A percentile compares a stretch with the other conserved stretches of the same genome.
phyloP scores from a whole-genome alignment of 1,284 basidiomycete genomes.

The Grifola frondosa region DNA sequence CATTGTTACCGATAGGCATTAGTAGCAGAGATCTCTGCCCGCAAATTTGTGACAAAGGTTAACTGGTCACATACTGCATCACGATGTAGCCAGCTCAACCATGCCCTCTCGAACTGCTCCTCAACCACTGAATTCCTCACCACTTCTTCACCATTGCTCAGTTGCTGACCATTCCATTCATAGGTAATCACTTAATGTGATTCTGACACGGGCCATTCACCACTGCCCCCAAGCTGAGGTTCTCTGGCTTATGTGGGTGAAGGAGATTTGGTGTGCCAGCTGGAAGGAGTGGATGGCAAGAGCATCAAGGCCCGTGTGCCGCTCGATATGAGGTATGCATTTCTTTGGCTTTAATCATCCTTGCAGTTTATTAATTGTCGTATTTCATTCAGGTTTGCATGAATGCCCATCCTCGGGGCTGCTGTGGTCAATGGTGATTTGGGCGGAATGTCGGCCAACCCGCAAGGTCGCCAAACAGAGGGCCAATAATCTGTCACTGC shows the following conservation, averaged over 20 bases:
- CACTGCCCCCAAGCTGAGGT: slow-evolving; percentile 94
- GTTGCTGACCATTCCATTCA: too few species aligned
- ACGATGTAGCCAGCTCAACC: too few species aligned
- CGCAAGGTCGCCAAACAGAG: too few species aligned
- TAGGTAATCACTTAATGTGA: slow-evolving; percentile 79
- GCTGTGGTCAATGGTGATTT: slow-evolving; percentile 90
- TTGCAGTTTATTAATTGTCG: too few species aligned
- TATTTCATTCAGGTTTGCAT: slow-evolving; percentile 64
- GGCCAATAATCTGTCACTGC: too few species aligned
- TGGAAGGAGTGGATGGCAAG: slow-evolving; percentile 87
- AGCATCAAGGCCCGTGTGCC: slow-evolving; percentile 93
- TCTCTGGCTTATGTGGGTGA: slow-evolving; percentile 96
- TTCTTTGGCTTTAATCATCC: not conserved
- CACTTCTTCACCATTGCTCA: too few species aligned
- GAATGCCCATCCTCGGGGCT: slow-evolving; percentile 88
- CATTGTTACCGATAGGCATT: too few species aligned
- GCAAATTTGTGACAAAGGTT: too few species aligned
- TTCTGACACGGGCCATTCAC: slow-evolving; percentile 81
- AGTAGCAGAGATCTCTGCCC: too few species aligned
- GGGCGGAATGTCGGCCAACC: slow-evolving; percentile 84
- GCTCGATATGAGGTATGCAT: slow-evolving; percentile 69
- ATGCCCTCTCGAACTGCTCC: too few species aligned
- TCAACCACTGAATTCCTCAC: too few species aligned
- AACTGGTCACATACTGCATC: too few species aligned
- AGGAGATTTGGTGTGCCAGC: slow-evolving; percentile 89